These are phyloP conservation scores for Abrus precatorius DNA, from an alignment of 306 rosid genomes.

Conservation along the genomic window DNA sequence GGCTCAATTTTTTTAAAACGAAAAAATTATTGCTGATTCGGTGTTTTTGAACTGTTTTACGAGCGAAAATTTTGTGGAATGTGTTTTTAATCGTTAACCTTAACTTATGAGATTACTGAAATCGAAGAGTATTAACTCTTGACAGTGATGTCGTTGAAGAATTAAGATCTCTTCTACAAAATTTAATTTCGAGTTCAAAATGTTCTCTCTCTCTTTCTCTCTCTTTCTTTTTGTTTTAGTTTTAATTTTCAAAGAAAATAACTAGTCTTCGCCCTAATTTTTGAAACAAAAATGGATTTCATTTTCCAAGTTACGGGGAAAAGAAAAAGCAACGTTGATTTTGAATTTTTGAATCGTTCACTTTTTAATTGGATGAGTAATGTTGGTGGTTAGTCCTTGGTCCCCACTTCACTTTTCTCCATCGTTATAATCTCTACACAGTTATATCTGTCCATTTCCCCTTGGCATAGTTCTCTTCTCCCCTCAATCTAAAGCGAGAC, in stretches of 20 bases:
- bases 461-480: constrained; percentile 3
- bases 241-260: not conserved
- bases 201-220: not conserved
- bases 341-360: constrained; percentile 49
- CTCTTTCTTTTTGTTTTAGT: not conserved
- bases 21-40: not conserved
- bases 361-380: not conserved
- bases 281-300: not conserved
- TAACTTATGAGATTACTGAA: constrained; percentile 4
- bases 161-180: not conserved
- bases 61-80: not conserved
- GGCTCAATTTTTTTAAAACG: not conserved
- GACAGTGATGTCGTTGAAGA: not conserved
- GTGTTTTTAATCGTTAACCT: constrained; percentile 3
- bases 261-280: not conserved
- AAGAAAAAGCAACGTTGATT: constrained; percentile 15
- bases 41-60: constrained; percentile 40
- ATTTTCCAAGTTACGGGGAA: not conserved
- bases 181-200: constrained; percentile 37
- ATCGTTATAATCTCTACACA: not conserved
- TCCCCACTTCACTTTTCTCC: constrained; percentile 43
- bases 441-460: constrained; percentile 5
- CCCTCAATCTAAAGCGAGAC: not conserved
- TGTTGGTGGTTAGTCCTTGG: constrained; percentile 37
- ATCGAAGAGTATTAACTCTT: not conserved